Evolutionary conservation across 2,329 filamentous ascomycete genomes (phyloP).

Genomic region (Geoglossum cookeanum): DNA sequence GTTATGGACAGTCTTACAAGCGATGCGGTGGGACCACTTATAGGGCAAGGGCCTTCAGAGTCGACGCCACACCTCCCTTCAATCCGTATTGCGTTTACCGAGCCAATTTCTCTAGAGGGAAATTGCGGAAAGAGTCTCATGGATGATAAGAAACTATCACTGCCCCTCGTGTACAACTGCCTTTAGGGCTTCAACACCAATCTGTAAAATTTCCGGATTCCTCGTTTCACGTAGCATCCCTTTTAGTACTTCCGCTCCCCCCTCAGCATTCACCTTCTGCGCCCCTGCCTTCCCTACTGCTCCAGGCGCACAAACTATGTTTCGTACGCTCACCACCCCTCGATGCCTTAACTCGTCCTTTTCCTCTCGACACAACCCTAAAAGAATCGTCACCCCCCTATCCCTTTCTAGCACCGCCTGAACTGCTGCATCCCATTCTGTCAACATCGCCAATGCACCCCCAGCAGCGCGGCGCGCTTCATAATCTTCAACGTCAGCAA

Average conservation of each 20-base stretch:
- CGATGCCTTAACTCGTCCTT: constrained; percentile 31
- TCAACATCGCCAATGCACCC: constrained; percentile 71
- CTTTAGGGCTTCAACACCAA: constrained; percentile 56
- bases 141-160: too few species aligned
- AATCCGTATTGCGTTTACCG: background rate
- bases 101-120: background rate
- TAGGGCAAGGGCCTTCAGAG: background rate
- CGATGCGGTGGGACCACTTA: background rate
- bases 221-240: constrained; percentile 49
- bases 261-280: constrained; percentile 39
- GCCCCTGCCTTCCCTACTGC: constrained; percentile 42
- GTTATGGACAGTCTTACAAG: background rate
- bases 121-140: background rate
- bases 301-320: constrained; percentile 49
- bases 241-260: constrained; percentile 49
- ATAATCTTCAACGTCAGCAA: constrained; percentile 69
- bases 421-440: constrained; percentile 57
- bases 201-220: constrained; percentile 48
- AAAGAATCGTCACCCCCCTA: constrained; percentile 54
- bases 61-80: background rate
- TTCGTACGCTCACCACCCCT: constrained; percentile 56
- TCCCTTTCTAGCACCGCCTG: constrained; percentile 50
- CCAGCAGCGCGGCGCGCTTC: constrained; percentile 69
- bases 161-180: constrained; percentile 29
- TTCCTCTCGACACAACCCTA: constrained; percentile 60